Evolutionary conservation across 805 yeast genomes (phyloP), one percentile per base, ranked within the genome.

Genomic region (Kluyveromyces wickerhamii): DNA sequence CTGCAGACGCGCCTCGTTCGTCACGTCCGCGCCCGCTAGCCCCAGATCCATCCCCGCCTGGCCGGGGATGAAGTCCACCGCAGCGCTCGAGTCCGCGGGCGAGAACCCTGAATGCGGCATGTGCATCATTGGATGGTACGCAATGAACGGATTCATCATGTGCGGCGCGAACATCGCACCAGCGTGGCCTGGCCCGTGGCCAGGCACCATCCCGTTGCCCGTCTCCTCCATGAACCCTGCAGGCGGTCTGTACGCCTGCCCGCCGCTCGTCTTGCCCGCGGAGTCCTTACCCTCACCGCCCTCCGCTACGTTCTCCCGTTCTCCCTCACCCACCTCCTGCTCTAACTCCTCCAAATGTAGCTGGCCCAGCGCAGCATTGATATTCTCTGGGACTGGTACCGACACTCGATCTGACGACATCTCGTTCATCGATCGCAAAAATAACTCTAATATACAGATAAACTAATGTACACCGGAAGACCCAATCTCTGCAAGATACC

Each of bases 291-390:
- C 21, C 7, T 11, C 12, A 24, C 15, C 27, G 7, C 27, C 12
- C 8, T 24, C 11, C 23, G 23, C 11, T n/a, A n/a, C n/a, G n/a
- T n/a, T n/a, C n/a, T n/a, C n/a, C n/a, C n/a, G n/a, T n/a, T n/a
- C n/a, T n/a, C n/a, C n/a, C n/a, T n/a, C n/a, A n/a, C n/a, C n/a
- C n/a, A n/a, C n/a, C n/a, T n/a, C n/a, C n/a, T n/a, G n/a, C n/a
- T 24, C 27, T 24, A 24, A 24, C 11, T 42, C 57, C 31, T 55
- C 59, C 29, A 57, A 34, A 30, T 56, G 52, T 30, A 57, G 35
- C 30, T 54, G 58, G 16, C 51, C 58, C 35, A 57, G 34, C 12
- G 60, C 62, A 17, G 57, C 48, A 31, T 47, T 48, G 19, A 57
- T 44, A 5, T 49, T 46, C 37, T 50, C 54, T 10, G 33, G 33